Evolutionary conservation across 1,139 yeast genomes (phyloP), one percentile per base, ranked within the genome.

Genomic region (Hyphopichia buzzinii): DNA sequence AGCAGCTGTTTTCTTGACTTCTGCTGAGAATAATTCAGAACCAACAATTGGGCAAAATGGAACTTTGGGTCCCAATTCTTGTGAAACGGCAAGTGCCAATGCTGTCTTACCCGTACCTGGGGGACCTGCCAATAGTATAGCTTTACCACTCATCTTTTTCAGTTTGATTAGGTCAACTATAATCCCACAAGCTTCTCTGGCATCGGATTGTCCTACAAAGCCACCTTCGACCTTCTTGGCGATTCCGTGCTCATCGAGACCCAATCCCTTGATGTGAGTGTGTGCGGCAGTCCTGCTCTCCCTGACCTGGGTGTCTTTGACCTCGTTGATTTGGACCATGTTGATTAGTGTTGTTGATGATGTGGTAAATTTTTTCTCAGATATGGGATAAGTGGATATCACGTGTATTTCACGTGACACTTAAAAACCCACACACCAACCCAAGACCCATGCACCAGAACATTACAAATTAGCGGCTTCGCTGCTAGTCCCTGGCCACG

Each of bases 101-200:
- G 98, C 98, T 1, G 98, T 92, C 63, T 92, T 92, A 55, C 98
- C 98, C 4, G 97, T 90, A 3, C 97, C 97, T 13, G 98, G 97
- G 4, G 96, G 95, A 42, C 98, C 98, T 0, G 98, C 97, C 37
- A 92, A 72, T 43, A 92, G 66, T 33, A 92, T 81, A n/a, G 97
- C 98, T 57, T 89, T 87, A 21, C 98, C 98, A 38, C 95, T 84
- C 87, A 92, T 84, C 60, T 84, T 89, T 57, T 87, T 88, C 27
- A 92, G 84, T 64, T 89, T 90, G 66, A 92, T 89, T 54, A 92
- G 71, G 62, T 92, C 98, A 26, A 92, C 97, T 46, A 92, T 78
- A 36, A 94, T 83, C 43, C 98, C 98, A 59, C 97, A 90, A 1
- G 97, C 97, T 64, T 92, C 98, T 59, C 98, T 78, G 11, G 99